phyloP scores from a whole-genome alignment of 1,139 yeast genomes.

The Candida tunisiensis region DNA sequence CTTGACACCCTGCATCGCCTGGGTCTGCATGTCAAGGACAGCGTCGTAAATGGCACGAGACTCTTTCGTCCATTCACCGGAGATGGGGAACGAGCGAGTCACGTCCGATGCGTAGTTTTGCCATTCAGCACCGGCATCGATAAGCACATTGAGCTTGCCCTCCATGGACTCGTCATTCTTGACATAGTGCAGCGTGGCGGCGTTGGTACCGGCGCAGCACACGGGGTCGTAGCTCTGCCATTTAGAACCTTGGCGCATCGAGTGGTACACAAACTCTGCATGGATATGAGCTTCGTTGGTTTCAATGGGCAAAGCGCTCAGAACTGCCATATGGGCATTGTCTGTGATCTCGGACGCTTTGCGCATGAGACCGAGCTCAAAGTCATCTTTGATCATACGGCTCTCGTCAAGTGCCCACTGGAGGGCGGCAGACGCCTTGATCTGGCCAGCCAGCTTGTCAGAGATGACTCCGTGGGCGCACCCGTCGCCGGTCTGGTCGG shows the following conservation, averaged over 20 bases:
- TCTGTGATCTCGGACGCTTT: constrained; percentile 78
- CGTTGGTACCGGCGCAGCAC: constrained; percentile 84
- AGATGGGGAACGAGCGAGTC: constrained; percentile 86
- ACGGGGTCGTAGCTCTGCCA: constrained; percentile 85
- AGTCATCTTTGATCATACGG: constrained; percentile 68
- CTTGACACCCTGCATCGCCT: constrained; percentile 48
- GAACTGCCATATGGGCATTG: constrained; percentile 76
- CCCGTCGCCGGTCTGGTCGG: too few species aligned
- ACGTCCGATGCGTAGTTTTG: constrained; percentile 83
- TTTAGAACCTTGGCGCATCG: constrained; percentile 86
- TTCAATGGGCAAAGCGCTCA: constrained; percentile 85
- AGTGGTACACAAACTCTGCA: constrained; percentile 89
- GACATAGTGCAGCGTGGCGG: constrained; percentile 83
- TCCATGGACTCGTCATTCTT: constrained; percentile 56
- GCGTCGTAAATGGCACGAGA: constrained; percentile 66
- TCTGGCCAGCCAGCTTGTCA: too few species aligned
- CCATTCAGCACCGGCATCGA: constrained; percentile 99
- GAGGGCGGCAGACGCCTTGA: constrained; percentile 9
- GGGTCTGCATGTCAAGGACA: constrained; percentile 72
- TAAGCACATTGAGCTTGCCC: constrained; percentile 48
- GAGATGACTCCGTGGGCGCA: too few species aligned
- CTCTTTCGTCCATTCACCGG: constrained; percentile 80
- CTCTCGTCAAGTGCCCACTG: constrained; percentile 68
- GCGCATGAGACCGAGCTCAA: constrained; percentile 57
- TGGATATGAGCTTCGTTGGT: constrained; percentile 81